These are phyloP conservation scores for Theobroma grandiflorum DNA, from an alignment of 441 rosid species.

Conservation along the genomic window DNA sequence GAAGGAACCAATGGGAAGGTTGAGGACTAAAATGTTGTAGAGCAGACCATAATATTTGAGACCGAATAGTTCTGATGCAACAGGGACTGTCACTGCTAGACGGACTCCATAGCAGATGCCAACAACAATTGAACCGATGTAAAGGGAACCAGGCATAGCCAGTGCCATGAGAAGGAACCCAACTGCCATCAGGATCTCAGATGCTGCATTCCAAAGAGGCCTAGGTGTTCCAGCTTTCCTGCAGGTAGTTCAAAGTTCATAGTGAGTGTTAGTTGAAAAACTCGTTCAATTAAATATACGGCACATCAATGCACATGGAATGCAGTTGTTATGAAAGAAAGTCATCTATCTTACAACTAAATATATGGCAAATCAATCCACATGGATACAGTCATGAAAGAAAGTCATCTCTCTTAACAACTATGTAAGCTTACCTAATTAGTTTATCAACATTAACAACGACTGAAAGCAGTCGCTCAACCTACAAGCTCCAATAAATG, in stretches of 20 bases:
- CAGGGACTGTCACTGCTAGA: constrained; percentile 78
- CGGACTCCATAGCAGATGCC: constrained; percentile 90
- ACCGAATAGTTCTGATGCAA: constrained; percentile 88
- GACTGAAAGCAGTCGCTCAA: not conserved
- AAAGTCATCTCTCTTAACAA: not conserved
- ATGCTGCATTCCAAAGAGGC: constrained; percentile 87
- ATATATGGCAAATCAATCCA: no score
- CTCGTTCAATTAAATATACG: not conserved
- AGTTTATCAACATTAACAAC: not conserved
- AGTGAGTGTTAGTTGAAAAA: not conserved
- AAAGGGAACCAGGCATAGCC: constrained; percentile 81
- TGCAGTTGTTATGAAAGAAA: not conserved
- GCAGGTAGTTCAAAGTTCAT: constrained; percentile 10
- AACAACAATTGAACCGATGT: constrained; percentile 73
- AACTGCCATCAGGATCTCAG: constrained; percentile 75
- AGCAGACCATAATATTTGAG: constrained; percentile 80
- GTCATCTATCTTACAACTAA: not conserved
- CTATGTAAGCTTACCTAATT: not conserved
- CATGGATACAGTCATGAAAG: no score
- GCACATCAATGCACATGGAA: not conserved
- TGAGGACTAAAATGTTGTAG: constrained; percentile 80
- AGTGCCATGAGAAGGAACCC: constrained; percentile 78
- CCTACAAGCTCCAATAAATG: not conserved
- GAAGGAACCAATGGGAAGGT: constrained; percentile 86
- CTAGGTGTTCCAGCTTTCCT: constrained; percentile 82